These are phyloP conservation scores for Diaporthe helianthi DNA, from an alignment of 2,329 filamentous ascomycete genomes.

Conservation along the genomic window DNA sequence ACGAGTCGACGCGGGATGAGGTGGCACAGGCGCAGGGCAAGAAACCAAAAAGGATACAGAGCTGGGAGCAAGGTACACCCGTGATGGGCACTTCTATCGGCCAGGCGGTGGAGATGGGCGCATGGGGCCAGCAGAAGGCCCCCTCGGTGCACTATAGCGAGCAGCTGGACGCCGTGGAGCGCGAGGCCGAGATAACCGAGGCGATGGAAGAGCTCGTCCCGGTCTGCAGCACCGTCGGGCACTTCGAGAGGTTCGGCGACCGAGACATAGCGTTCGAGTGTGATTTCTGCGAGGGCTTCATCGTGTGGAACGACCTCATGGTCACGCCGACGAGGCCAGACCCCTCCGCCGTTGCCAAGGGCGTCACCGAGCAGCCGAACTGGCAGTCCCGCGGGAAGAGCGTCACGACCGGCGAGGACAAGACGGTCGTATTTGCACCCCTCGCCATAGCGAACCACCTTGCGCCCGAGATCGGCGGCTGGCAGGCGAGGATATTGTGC, in stretches of 20 bases:
- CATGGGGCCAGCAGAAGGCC: constrained; percentile 28
- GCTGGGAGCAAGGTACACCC: constrained; percentile 33
- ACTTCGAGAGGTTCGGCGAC: constrained; percentile 62
- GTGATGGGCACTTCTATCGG: constrained; percentile 28
- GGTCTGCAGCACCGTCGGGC: constrained; percentile 59
- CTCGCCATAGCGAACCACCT: constrained; percentile 65
- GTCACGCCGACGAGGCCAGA: constrained; percentile 57
- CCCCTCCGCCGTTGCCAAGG: constrained; percentile 38
- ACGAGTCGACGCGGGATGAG: constrained; percentile 31
- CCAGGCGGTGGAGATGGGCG: constrained; percentile 34
- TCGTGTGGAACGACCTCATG: constrained; percentile 64
- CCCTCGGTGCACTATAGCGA: constrained; percentile 26
- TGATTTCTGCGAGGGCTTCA: constrained; percentile 67
- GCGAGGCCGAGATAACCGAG: constrained; percentile 34
- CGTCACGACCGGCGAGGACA: constrained; percentile 50
- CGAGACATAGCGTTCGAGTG: constrained; percentile 64
- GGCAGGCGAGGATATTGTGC: constrained; percentile 59
- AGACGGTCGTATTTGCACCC: constrained; percentile 62
- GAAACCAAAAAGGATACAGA: constrained; percentile 22
- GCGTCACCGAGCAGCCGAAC: constrained; percentile 44
- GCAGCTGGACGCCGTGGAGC: constrained; percentile 26
- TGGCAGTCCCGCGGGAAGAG: constrained; percentile 61
- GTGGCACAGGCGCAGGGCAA: constrained; percentile 36
- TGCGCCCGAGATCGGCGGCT: constrained; percentile 57
- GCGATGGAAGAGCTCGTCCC: constrained; percentile 55